Evolutionary conservation across 345 rosid species (phyloP).

Genomic region (Abelmoschus esculentus): DNA sequence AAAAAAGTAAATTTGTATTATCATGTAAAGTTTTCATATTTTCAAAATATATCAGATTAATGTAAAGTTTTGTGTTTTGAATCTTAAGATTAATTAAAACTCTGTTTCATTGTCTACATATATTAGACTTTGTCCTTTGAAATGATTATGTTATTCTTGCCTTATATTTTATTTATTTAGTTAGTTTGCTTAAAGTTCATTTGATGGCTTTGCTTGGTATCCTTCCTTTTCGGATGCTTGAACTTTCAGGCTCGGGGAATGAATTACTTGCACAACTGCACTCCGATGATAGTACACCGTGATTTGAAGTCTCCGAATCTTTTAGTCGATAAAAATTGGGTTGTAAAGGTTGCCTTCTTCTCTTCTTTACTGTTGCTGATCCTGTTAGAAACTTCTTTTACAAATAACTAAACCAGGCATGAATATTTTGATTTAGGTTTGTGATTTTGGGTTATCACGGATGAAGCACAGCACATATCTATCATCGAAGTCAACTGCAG

Average conservation of each 20-base stretch:
- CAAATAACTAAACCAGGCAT: conserved; percentile 7
- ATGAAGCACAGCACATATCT: conserved; percentile 93
- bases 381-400: conserved; percentile 5
- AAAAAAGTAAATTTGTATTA: background rate
- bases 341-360: conserved; percentile 61
- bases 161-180: background rate
- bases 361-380: conserved; percentile 6
- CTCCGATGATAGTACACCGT: conserved; percentile 79
- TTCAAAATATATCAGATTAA: background rate
- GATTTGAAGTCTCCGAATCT: conserved; percentile 68
- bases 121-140: background rate
- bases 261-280: conserved; percentile 91
- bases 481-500: conserved; percentile 89
- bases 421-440: conserved; percentile 44
- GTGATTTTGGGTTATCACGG: conserved; percentile 88
- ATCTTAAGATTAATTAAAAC: background rate
- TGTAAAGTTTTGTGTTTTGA: conserved; percentile 1
- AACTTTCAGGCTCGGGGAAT: conserved; percentile 86
- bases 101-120: background rate
- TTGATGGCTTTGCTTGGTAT: conserved; percentile 13
- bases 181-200: background rate
- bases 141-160: conserved; percentile 5
- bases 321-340: conserved; percentile 92
- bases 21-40: background rate
- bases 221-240: conserved; percentile 19